Conservation (phyloP, 208 protist species). For the Acanthamoeba lenticulata region DNA sequence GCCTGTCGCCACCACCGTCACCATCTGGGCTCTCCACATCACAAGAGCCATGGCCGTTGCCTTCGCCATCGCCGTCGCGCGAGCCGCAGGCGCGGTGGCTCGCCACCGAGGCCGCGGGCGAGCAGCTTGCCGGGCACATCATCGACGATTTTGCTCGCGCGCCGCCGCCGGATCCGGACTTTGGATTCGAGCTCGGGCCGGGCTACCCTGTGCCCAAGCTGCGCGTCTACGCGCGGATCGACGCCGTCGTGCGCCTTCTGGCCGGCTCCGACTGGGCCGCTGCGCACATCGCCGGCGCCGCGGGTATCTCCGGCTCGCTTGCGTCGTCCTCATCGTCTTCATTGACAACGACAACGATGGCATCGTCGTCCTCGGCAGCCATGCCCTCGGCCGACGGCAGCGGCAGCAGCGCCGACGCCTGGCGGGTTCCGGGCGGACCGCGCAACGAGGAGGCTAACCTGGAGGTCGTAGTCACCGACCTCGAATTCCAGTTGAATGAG, state of each 20-base stretch:
- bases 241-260: not conserved
- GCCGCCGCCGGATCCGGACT: not conserved
- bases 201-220: not conserved
- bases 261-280: not conserved
- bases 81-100: conserved; percentile 27
- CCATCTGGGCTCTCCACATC: not conserved
- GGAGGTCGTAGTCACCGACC: not conserved
- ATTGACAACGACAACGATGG: not conserved
- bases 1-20: no score
- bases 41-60: not conserved
- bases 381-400: not conserved
- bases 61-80: not conserved
- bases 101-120: not conserved
- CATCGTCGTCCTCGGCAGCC: not conserved
- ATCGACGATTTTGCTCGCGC: conserved; percentile 10
- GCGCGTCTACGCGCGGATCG: not conserved
- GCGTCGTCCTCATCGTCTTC: not conserved
- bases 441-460: conserved; percentile 46
- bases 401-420: not conserved
- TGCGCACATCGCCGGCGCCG: not conserved
- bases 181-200: not conserved
- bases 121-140: not conserved
- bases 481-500: conserved; percentile 30
- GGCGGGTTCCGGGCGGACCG: not conserved
- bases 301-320: not conserved